phyloP scores from a whole-genome alignment of 192 early-diverging fungal species.

The Rhizoclosmatium sp. region DNA sequence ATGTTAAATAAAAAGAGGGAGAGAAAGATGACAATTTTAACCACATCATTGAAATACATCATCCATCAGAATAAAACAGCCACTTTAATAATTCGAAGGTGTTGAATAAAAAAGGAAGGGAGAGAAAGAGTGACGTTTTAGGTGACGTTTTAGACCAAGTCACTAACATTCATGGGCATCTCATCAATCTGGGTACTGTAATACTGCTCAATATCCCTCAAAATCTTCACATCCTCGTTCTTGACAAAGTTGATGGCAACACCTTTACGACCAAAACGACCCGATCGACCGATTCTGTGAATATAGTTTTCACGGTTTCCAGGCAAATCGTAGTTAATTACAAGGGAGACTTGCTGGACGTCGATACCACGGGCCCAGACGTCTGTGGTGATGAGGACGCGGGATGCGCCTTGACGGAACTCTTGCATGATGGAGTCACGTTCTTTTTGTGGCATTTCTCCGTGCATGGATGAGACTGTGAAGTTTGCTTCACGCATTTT shows the following conservation, averaged over 20 bases:
- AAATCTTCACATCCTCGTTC: slow-evolving; percentile 89
- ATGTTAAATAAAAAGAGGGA: too few relatives aligned
- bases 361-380: slow-evolving; percentile 99
- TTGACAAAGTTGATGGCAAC: slow-evolving; percentile 99
- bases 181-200: slow-evolving; percentile 97
- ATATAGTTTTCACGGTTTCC: slow-evolving; percentile 97
- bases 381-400: slow-evolving; percentile 98
- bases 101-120: too few relatives aligned
- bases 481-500: slow-evolving; percentile 98
- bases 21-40: too few relatives aligned
- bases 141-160: slow-evolving; percentile 14
- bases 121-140: too few relatives aligned
- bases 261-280: slow-evolving; percentile 98
- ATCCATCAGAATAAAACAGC: too few relatives aligned
- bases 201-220: slow-evolving; percentile 88
- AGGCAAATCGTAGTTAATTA: slow-evolving; percentile 98
- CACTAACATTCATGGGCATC: slow-evolving; percentile 77
- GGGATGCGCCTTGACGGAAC: slow-evolving; percentile 91
- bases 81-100: too few relatives aligned
- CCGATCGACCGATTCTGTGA: slow-evolving; percentile 97
- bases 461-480: slow-evolving; percentile 95
- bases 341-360: slow-evolving; percentile 98
- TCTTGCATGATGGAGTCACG: slow-evolving; percentile 97
- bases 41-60: too few relatives aligned
- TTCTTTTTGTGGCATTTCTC: slow-evolving; percentile 98